Base-by-base conservation (phyloP, 75 land plant genomes). In the Azolla pinnata region DNA sequence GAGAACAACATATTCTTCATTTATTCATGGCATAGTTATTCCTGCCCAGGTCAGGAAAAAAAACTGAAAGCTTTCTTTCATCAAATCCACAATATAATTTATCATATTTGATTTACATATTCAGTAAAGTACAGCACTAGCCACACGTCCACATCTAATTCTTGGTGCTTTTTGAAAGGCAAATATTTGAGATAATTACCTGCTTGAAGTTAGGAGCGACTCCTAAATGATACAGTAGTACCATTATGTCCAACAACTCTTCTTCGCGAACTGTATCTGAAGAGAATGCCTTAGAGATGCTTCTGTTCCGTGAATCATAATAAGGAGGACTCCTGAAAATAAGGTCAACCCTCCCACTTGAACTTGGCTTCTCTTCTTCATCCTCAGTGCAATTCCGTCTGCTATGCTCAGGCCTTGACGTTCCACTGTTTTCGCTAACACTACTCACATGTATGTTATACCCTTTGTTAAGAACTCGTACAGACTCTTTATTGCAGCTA, bases 191-290 rank as follows among this genome's bases (percentile, higher is more conserved):
- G 32, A 52, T 5, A 5, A 52, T 71, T 52, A 81, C 97, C 97
- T 84, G 83, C 74, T 82, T 87, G 69, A 84, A 82, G 31, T 82
- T 84, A 45, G 87, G 88, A 45, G 88, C 77, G 60, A 88, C 57
- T 54, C 93, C 93, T 45, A 91, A 54, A 64, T 91, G 88, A 67
- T 91, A 91, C 35, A 91, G 62, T 53, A 84, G 65, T 24, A 91
- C 74, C 93, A 91, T 70, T 19, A 64, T 60, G 72, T 91, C 97
- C 18, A 91, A 68, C 64, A 91, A 67, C 56, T 91, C 97, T 61
- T 91, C 93, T 56, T 91, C 97, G 66, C 77, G 62, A 18, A 90
- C 61, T 24, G 76, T 65, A 44, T 79, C 77, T 40, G 89, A 77
- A 33, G 66, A 51, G 29, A 70, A 5, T 71, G 54, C 54, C 63